Percentiles rank a stretch among this genome's conserved stretches.
Evolutionary conservation across 1,284 basidiomycete genomes (phyloP).

Genomic region (Sanghuangporus sanghuang): DNA sequence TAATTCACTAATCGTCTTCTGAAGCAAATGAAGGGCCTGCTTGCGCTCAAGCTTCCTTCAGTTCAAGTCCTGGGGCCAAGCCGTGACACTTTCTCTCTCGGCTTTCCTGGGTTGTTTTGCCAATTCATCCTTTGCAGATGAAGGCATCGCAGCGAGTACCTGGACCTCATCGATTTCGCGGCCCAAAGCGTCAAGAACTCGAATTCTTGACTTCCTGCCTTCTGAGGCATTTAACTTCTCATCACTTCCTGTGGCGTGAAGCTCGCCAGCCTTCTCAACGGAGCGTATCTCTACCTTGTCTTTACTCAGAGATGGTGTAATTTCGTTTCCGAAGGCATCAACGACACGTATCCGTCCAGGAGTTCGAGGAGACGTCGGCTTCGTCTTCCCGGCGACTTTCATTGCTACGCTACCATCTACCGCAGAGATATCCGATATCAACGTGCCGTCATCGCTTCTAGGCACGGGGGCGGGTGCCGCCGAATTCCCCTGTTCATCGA

Average conservation of each 20-base stretch:
- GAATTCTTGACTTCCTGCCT: conserved; percentile 39
- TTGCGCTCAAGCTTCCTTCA: conserved; percentile 36
- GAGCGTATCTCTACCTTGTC: conserved; percentile 18
- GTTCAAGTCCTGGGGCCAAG: conserved; percentile 26
- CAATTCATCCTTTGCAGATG: conserved; percentile 12
- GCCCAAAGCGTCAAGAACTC: conserved; percentile 66
- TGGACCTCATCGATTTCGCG: conserved; percentile 40
- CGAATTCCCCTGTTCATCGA: conserved; percentile 37
- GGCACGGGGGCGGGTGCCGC: neutral
- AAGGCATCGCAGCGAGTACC: neutral
- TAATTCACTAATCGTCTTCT: conserved; percentile 50
- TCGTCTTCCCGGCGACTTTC: conserved; percentile 5
- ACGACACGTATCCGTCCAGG: conserved; percentile 47
- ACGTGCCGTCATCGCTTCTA: neutral
- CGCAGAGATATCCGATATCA: neutral
- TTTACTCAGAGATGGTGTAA: conserved; percentile 9
- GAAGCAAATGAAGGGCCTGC: conserved; percentile 51
- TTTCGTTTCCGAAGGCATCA: conserved; percentile 46
- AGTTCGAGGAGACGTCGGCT: conserved; percentile 21
- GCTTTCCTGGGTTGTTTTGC: conserved; percentile 17
- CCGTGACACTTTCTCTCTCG: conserved; percentile 26
- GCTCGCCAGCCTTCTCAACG: conserved; percentile 5
- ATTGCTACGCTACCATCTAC: conserved; percentile 10
- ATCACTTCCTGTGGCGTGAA: conserved; percentile 7
- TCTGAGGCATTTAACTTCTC: conserved; percentile 14